Base-by-base conservation (phyloP, 495 filamentous ascomycete species). In the Xylaria scruposa region DNA sequence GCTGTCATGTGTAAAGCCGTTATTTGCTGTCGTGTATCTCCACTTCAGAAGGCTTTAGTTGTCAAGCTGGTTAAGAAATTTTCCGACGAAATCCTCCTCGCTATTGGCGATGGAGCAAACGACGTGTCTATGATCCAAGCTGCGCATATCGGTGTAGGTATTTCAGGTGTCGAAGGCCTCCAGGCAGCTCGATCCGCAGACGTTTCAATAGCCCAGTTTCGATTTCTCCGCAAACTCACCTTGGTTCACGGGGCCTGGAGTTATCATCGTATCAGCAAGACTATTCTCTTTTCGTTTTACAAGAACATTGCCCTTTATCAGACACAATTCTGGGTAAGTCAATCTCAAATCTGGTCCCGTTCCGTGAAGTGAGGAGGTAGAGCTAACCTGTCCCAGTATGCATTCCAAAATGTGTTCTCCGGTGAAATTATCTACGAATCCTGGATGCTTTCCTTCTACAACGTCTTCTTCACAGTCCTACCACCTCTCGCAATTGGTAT, bases 91-190 rank as follows among this genome's bases (percentile, higher is more conserved):
- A 92, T 99, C 73, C 89, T 97, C 65, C 87, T 99, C 54, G 97
- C 97, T 38, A 96, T 99, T 81, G 97, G 97, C 72, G 97, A 99
- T 76, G 97, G 97, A 71, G 97, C 97, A 49, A 99, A 99, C 83
- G 97, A 98, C 76, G 97, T 98, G 21, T 97, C 94, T 36, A 99
- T 98, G 97, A 99, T 98, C 73, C 97, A 99, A 84, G 97, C 97
- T 21, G 97, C 97, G 12, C 97, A 99, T 80, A 97, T 99, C 73
- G 97, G 97, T 71, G 94, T 99, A 63, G 97, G 97, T 80, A 99
- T 99, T 81, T 97, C 93, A 76, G 97, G 97, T 81, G 88, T 97
- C 42, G 97, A 99, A 87, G 97, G 97, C 87, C 90, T 99, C n/a
- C 96, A 99, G 83, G 96, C 96, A 49, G 97, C 97, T 53, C 90